phyloP scores from a whole-genome alignment of 179 eudicot species.

The Pouteria campechiana region DNA sequence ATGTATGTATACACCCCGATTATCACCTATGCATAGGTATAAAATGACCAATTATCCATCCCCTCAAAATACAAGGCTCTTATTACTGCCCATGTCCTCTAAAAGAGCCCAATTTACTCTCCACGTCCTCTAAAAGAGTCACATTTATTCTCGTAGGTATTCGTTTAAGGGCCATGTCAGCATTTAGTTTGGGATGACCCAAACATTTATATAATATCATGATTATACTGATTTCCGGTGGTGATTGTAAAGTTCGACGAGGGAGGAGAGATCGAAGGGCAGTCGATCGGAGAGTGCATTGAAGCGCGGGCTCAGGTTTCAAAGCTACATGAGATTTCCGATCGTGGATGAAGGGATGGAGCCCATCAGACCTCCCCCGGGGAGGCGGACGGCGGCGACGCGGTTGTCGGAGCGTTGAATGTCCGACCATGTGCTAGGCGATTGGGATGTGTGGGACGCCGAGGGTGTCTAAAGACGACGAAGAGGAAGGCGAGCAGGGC shows the following conservation, averaged over 20 bases:
- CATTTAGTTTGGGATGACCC: too few species aligned
- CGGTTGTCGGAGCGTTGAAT: slow-evolving; percentile 29
- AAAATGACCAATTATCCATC: too few species aligned
- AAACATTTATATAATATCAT: too few species aligned
- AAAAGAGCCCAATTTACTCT: too few species aligned
- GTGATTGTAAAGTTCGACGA: slow-evolving; percentile 31
- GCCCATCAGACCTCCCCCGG: slow-evolving; percentile 61
- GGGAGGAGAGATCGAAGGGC: slow-evolving; percentile 32
- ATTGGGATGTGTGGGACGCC: slow-evolving; percentile 43
- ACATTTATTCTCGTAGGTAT: too few species aligned
- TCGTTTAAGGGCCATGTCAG: too few species aligned
- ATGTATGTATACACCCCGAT: too few species aligned
- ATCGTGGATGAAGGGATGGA: slow-evolving; percentile 35
- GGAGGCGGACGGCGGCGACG: slow-evolving; percentile 51
- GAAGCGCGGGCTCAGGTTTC: slow-evolving; percentile 48
- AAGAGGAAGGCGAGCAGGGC: slow-evolving; percentile 40
- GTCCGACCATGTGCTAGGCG: slow-evolving; percentile 55
- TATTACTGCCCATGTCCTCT: too few species aligned
- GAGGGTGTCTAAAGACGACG: slow-evolving; percentile 35
- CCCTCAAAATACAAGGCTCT: too few species aligned
- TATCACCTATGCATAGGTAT: too few species aligned
- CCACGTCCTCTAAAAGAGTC: too few species aligned
- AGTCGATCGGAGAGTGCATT: slow-evolving; percentile 35
- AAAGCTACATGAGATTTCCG: slow-evolving; percentile 32
- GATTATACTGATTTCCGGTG: too few species aligned